Conservation (phyloP, 768 basidiomycete species). For the Sporobolomyces phaffii region DNA sequence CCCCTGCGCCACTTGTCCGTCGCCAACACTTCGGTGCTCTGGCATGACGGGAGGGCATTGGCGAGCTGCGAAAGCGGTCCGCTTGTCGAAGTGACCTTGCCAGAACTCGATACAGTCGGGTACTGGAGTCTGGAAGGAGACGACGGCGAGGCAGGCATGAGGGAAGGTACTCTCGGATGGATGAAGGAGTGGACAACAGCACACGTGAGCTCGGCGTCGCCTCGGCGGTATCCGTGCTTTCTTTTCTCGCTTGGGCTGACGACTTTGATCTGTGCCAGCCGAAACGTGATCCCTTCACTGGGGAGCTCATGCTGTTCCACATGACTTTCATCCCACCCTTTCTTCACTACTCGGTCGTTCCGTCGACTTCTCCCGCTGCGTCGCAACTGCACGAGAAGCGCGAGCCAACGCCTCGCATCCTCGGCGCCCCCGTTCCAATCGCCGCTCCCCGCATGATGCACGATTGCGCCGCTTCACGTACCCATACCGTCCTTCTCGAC, state of each 20-base stretch:
- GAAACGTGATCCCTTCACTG: constrained; percentile 41
- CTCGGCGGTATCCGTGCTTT: background rate
- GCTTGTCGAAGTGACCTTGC: constrained; percentile 46
- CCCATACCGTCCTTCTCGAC: constrained; percentile 49
- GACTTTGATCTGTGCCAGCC: constrained; percentile 16
- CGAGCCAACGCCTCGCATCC: constrained; percentile 16
- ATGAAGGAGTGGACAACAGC: constrained; percentile 39
- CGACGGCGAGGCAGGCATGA: constrained; percentile 27
- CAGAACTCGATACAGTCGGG: constrained; percentile 47
- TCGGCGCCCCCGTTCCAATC: constrained; percentile 27
- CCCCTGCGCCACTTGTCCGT: constrained; percentile 42
- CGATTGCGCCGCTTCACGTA: constrained; percentile 48
- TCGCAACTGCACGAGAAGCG: constrained; percentile 20
- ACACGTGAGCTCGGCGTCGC: constrained; percentile 27
- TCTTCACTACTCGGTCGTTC: constrained; percentile 42
- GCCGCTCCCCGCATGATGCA: constrained; percentile 46
- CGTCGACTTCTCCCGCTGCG: constrained; percentile 14
- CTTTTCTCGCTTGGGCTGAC: no score
- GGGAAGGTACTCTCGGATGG: constrained; percentile 36
- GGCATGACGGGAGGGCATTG: constrained; percentile 45
- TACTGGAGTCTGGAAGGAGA: constrained; percentile 42
- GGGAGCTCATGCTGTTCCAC: constrained; percentile 41
- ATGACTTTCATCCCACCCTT: constrained; percentile 41
- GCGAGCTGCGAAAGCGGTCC: constrained; percentile 49
- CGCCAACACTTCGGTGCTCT: constrained; percentile 48